Evolutionary conservation across 768 basidiomycete genomes (phyloP).

Genomic region (Daedaleopsis sinensis): DNA sequence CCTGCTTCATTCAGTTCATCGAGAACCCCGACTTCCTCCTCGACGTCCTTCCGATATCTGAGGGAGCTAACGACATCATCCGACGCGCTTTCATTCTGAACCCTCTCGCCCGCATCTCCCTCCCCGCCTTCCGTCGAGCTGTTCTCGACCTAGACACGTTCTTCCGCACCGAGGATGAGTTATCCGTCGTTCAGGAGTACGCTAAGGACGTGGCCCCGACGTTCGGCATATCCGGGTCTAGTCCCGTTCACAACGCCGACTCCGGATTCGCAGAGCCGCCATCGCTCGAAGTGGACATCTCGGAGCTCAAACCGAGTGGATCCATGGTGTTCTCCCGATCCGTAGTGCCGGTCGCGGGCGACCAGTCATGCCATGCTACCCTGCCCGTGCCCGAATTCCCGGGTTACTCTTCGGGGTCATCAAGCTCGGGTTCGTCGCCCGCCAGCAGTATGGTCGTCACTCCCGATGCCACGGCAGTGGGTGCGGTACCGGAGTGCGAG

Average conservation of each 20-base stretch:
- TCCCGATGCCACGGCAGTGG: background rate
- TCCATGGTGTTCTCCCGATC: background rate
- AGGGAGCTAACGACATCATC: constrained; percentile 63
- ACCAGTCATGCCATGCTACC: background rate
- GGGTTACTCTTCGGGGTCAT: background rate
- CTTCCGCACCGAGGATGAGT: constrained; percentile 22
- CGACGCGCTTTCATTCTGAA: constrained; percentile 44
- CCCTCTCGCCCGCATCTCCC: constrained; percentile 17
- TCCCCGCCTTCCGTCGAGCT: constrained; percentile 20
- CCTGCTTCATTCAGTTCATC: constrained; percentile 67
- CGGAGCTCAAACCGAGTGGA: background rate
- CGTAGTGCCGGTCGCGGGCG: background rate
- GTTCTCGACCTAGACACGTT: constrained; percentile 26
- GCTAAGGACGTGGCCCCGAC: background rate
- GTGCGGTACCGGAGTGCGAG: background rate
- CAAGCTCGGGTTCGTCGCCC: background rate
- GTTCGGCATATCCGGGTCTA: background rate
- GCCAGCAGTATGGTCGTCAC: background rate
- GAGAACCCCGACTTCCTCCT: constrained; percentile 66
- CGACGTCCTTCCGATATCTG: constrained; percentile 72
- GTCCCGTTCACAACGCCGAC: background rate
- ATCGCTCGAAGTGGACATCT: background rate
- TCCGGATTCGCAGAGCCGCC: background rate
- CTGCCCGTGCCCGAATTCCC: background rate
- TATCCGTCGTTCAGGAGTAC: background rate